Evolutionary conservation across 2,329 filamentous ascomycete genomes (phyloP), one percentile per base, ranked within the genome.

Genomic region (Aspergillus quadrilineatus): DNA sequence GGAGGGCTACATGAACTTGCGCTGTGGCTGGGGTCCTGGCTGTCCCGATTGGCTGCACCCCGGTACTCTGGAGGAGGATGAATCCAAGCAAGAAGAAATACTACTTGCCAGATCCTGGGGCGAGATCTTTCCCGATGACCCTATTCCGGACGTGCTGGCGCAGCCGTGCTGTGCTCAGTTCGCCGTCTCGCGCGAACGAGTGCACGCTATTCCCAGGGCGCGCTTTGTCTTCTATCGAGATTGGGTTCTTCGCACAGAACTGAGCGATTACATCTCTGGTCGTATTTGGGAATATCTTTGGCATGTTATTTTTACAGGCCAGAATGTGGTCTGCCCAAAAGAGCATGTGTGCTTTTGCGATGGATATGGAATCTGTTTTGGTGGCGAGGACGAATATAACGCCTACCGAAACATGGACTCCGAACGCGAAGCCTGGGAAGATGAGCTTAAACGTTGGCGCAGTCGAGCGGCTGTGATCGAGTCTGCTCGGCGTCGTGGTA

Each of bases 131-230:
- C 77, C 77, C 3, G 66, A 71, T 39, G 72, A 73, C 36, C 69
- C 73, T 2, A 69, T 80, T 10, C 78, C 78, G 2, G 62, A 71
- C 14, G 79, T 84, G 0, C 76, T 87, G 0, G 79, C 82, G 1
- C 83, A 86, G 61, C 81, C 85, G 3, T 87, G 85, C 67, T 87
- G 85, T 65, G 83, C 82, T 2, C 85, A 88, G 62, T 87, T 88
- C 63, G 85, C 84, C 7, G 70, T 87, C 3, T 83, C 80, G 6
- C 72, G 79, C 2, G 82, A 85, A 42, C 78, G 82, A 3, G 83
- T 87, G 51, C 79, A 74, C 8, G 73, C 78, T 1, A 78, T 82
- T 34, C 82, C 82, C 1, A 75, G 78, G 50, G 74, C 77, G 26
- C 77, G 80, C 45, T 87, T 82, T 65, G 72, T 83, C 17, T 81